A percentile compares a stretch with the other conserved stretches of the same genome.
Evolutionary conservation across 2,329 filamentous ascomycete genomes (phyloP).

Genomic region (Aciculosporium take): DNA sequence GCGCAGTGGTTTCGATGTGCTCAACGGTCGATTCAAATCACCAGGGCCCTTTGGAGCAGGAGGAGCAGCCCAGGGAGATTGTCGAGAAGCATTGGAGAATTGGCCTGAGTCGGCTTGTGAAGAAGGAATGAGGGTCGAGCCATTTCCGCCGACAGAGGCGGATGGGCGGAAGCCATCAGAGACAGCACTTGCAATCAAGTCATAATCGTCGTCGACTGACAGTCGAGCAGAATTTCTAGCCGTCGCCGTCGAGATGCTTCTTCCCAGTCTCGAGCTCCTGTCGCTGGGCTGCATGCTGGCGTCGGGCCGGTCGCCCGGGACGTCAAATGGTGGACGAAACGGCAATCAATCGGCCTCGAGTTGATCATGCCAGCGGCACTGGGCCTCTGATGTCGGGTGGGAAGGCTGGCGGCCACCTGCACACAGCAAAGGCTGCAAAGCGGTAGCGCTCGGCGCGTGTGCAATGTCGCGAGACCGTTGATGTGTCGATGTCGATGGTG

Average conservation of each 20-base stretch:
- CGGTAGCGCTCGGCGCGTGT: neutral
- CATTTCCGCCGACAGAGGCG: neutral
- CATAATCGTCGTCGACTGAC: slow-evolving; percentile 31
- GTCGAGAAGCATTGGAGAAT: slow-evolving; percentile 7
- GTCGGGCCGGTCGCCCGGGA: slow-evolving; percentile 3
- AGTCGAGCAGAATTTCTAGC: slow-evolving; percentile 26
- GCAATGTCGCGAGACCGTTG: neutral
- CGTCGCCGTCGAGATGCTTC: slow-evolving; percentile 30
- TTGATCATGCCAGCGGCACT: neutral
- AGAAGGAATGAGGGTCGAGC: slow-evolving; percentile 10
- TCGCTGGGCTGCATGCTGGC: slow-evolving; percentile 27
- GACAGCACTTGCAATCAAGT: slow-evolving; percentile 34
- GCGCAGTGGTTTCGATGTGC: slow-evolving; percentile 39
- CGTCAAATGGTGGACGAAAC: neutral
- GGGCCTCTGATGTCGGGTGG: neutral
- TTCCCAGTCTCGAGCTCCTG: slow-evolving; percentile 25
- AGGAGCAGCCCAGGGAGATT: slow-evolving; percentile 9
- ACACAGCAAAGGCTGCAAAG: neutral
- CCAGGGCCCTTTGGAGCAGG: slow-evolving; percentile 12
- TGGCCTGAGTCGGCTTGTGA: slow-evolving; percentile 4
- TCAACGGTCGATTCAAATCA: slow-evolving; percentile 31
- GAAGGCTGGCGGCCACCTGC: slow-evolving; percentile 2
- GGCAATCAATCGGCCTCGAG: neutral
- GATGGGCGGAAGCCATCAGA: slow-evolving; percentile 37
- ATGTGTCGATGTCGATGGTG: neutral